Evolutionary conservation across 2,329 filamentous ascomycete species (phyloP).

Genomic region (Botrytis aclada): DNA sequence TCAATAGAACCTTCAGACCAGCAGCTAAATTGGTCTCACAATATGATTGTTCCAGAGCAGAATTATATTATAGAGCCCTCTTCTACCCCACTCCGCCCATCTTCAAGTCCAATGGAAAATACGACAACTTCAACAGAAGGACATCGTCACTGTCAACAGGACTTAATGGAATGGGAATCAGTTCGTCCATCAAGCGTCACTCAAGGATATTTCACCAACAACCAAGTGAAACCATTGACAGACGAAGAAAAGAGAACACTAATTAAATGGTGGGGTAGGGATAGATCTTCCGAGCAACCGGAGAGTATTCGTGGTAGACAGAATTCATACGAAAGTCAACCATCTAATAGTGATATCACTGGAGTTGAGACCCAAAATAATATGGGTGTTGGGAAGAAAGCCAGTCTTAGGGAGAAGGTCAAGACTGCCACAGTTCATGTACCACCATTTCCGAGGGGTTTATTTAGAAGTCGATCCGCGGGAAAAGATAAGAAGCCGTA

Average conservation of each 20-base stretch:
- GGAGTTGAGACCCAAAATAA: not conserved
- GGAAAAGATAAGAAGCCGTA: slow-evolving; percentile 17
- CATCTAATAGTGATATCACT: not conserved
- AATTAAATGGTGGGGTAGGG: slow-evolving; percentile 19
- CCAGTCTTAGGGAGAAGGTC: slow-evolving; percentile 8
- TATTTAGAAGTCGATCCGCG: slow-evolving; percentile 18
- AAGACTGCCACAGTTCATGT: slow-evolving; percentile 18
- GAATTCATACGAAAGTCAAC: slow-evolving; percentile 9
- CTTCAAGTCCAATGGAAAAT: slow-evolving; percentile 19
- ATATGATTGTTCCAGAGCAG: not conserved
- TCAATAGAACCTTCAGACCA: not conserved
- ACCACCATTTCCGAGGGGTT: slow-evolving; percentile 13
- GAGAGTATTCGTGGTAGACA: slow-evolving; percentile 17
- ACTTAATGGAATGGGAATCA: slow-evolving; percentile 18
- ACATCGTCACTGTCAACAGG: not conserved
- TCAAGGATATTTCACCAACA: slow-evolving; percentile 13
- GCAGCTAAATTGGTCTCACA: not conserved
- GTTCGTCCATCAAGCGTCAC: slow-evolving; percentile 11
- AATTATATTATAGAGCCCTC: not conserved
- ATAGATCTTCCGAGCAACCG: slow-evolving; percentile 17
- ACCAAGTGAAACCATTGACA: slow-evolving; percentile 14
- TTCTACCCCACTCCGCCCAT: not conserved
- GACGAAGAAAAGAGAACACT: slow-evolving; percentile 16
- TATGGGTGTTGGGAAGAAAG: slow-evolving; percentile 7
- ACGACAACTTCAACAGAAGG: not conserved